phyloP scores from a whole-genome alignment of 2,329 filamentous ascomycete genomes.

The Xylogone sp. region DNA sequence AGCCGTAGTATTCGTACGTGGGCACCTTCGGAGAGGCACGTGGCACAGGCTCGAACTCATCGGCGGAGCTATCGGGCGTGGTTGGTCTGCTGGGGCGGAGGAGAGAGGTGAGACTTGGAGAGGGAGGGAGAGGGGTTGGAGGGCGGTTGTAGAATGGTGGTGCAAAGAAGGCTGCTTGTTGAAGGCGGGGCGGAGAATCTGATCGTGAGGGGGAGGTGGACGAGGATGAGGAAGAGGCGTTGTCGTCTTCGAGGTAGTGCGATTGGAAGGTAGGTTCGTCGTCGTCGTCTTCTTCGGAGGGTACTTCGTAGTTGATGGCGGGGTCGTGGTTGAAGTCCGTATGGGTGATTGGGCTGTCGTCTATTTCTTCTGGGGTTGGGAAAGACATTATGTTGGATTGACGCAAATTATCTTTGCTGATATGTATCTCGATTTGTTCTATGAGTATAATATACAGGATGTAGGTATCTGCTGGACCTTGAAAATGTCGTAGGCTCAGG shows the following conservation, averaged over 20 bases:
- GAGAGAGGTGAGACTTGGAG: constrained; percentile 86
- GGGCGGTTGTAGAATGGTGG: constrained; percentile 97
- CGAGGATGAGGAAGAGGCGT: constrained; percentile 12
- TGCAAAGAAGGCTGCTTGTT: constrained; percentile 48
- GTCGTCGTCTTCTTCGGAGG: constrained; percentile 20
- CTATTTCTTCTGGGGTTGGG: not conserved
- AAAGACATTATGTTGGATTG: not conserved
- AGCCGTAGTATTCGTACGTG: constrained; percentile 99
- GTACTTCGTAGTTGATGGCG: not conserved
- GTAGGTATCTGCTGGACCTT: no score
- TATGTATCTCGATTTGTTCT: no score
- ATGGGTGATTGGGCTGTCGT: not conserved
- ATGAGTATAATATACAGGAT: no score
- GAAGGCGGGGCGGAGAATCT: constrained; percentile 29
- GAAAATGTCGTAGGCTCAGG: no score
- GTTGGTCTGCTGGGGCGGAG: constrained; percentile 88
- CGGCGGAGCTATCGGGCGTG: constrained; percentile 87
- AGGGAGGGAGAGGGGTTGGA: constrained; percentile 90
- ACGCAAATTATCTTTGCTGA: not conserved
- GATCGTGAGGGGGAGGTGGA: constrained; percentile 17
- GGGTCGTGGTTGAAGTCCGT: not conserved
- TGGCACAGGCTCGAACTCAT: constrained; percentile 74
- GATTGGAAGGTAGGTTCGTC: constrained; percentile 22
- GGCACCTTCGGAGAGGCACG: constrained; percentile 89
- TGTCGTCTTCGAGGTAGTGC: constrained; percentile 14